Percentiles rank a stretch among this genome's conserved stretches.
Evolutionary conservation across 108 stramenopile species (phyloP).

Genomic region (Bacterosira constricta): DNA sequence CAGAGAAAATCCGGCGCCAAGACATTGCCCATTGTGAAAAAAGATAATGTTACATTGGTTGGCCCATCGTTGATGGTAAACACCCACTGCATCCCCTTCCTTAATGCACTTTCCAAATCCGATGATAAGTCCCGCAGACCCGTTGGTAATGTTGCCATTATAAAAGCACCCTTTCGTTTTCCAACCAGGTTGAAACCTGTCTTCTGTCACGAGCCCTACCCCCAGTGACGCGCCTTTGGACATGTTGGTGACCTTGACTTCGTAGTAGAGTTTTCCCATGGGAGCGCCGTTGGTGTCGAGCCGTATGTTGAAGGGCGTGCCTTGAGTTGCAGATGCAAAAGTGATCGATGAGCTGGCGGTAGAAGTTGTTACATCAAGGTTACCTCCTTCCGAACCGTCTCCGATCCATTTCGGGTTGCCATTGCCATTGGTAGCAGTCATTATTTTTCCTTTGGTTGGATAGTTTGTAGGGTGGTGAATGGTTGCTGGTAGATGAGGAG

Average conservation of each 20-base stretch:
- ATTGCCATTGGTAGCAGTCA: background rate
- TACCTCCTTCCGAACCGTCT: constrained; percentile 16
- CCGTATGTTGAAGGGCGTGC: constrained; percentile 39
- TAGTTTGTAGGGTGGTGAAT: no score
- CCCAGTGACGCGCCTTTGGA: constrained; percentile 9
- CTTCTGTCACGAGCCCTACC: constrained; percentile 51
- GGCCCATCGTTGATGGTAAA: constrained; percentile 3
- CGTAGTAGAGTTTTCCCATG: constrained; percentile 17
- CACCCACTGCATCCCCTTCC: constrained; percentile 42
- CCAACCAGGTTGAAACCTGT: constrained; percentile 53
- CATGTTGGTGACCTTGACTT: constrained; percentile 8
- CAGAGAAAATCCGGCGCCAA: constrained; percentile 52
- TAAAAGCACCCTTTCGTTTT: constrained; percentile 61
- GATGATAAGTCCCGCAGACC: constrained; percentile 49
- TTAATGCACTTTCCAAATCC: constrained; percentile 44
- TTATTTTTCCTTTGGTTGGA: background rate
- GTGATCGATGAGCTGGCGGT: background rate
- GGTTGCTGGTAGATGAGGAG: no score
- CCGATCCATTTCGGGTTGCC: constrained; percentile 16
- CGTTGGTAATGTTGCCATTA: constrained; percentile 70
- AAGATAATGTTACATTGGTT: constrained; percentile 22
- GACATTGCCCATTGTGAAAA: constrained; percentile 54
- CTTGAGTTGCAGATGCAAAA: constrained; percentile 13
- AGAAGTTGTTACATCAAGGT: background rate
- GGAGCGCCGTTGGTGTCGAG: background rate